These are phyloP conservation scores for Scedosporium apiospermum DNA, from an alignment of 2,329 filamentous ascomycete genomes.

Conservation along the genomic window DNA sequence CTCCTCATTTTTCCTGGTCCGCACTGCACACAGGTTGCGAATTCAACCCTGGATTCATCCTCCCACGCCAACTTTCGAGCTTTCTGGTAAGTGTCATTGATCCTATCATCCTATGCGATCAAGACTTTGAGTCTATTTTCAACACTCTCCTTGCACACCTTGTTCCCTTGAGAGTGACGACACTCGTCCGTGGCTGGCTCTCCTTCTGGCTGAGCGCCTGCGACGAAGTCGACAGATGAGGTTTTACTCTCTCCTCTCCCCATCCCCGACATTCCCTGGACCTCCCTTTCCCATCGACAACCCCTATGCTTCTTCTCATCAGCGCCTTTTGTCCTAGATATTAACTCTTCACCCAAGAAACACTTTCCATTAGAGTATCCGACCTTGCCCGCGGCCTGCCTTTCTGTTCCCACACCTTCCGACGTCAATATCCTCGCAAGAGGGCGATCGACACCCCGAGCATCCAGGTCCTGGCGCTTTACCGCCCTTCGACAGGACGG, in stretches of 20 bases:
- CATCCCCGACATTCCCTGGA: background rate
- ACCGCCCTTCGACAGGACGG: slow-evolving; percentile 5
- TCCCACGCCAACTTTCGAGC: slow-evolving; percentile 18
- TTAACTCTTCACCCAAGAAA: background rate
- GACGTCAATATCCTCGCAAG: background rate
- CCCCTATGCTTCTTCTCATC: background rate
- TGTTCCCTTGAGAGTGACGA: slow-evolving; percentile 2
- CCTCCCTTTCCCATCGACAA: background rate
- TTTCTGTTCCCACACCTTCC: background rate
- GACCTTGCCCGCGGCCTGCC: background rate
- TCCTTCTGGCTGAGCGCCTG: slow-evolving; percentile 5
- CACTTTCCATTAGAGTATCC: background rate
- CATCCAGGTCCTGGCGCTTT: slow-evolving; percentile 5
- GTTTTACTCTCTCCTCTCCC: slow-evolving; percentile 2
- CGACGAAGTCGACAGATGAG: slow-evolving; percentile 2
- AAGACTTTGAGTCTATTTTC: slow-evolving; percentile 16
- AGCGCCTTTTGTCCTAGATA: background rate
- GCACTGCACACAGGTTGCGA: slow-evolving; percentile 14
- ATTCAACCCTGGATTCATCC: slow-evolving; percentile 16
- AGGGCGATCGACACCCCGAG: background rate
- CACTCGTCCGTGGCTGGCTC: background rate
- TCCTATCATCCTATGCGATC: slow-evolving; percentile 27
- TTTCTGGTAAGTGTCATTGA: slow-evolving; percentile 27
- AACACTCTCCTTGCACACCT: slow-evolving; percentile 5
- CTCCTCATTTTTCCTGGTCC: slow-evolving; percentile 8